Base-by-base conservation (phyloP, 2,329 filamentous ascomycete species). In the Magnaporthiopsis incrustans region DNA sequence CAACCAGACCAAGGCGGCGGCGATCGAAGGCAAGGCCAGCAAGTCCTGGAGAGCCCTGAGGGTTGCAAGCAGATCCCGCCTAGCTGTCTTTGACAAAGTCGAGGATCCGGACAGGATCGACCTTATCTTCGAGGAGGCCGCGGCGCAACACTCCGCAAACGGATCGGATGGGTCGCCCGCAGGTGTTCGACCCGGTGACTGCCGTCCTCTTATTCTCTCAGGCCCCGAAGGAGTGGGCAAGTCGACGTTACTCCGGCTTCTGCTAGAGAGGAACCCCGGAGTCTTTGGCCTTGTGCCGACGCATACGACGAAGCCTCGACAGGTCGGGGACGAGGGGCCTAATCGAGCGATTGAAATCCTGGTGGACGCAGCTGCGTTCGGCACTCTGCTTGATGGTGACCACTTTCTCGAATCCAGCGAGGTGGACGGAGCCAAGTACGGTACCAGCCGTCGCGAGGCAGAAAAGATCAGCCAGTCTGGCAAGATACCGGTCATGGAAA, bases 31-130 rank as follows among this genome's bases (percentile, higher is more conserved):
- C 64, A 96, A 96, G 74, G 86, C 89, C 26, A 97, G 92, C 78
- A 94, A 96, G 75, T 89, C 87, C 64, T 99, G 95, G 95, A 86
- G 93, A 69, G 91, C 92, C 6, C 79, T 99, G 67, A 87, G 95
- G 63, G 85, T 96, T 67, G 90, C 92, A 12, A 87, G 89, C 64
- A 86, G 86, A 68, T 86, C 82, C 64, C 89, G 89, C 70, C 82
- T 98, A 68, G 83, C 86, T 59, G 79, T 87, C 26, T 95, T 98
- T 74, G 93, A 98, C 75, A 91, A 89, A 74, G 90, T 97, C 60
- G 92, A 97, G 64, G 88, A 92, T 68, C 88, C 90, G 57, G 90
- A 89, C 72, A 90, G 91, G 66, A 81, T 89, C 38, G 81, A 81
- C 63, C 71, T 78, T 44, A 78, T 89, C 15, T 89, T 87, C 65